Conservation (phyloP, 1,139 yeast species). For the Taphrina wiesneri region DNA sequence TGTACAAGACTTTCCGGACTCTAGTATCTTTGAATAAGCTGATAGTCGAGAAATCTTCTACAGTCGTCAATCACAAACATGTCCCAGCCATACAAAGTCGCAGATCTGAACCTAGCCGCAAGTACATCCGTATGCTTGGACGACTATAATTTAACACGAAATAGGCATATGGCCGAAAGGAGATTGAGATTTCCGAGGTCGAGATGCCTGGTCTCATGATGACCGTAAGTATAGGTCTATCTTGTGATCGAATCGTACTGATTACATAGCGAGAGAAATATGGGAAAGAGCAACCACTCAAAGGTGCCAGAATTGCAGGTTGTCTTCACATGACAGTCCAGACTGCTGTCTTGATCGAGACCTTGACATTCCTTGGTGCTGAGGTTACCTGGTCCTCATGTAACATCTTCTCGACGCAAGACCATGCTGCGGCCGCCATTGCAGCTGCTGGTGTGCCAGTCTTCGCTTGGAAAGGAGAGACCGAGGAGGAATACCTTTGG, state of each 20-base stretch:
- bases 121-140: neutral
- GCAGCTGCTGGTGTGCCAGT: conserved; percentile 99
- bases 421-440: conserved; percentile 81
- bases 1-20: neutral
- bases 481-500: conserved; percentile 99
- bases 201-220: conserved; percentile 99
- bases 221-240: conserved; percentile 50
- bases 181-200: conserved; percentile 97
- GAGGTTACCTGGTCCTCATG: conserved; percentile 99
- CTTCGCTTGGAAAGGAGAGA: conserved; percentile 99
- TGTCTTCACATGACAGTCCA: conserved; percentile 96
- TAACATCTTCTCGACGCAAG: conserved; percentile 97
- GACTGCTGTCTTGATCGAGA: conserved; percentile 98
- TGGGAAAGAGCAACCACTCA: conserved; percentile 90
- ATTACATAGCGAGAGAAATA: conserved; percentile 65
- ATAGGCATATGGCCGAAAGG: conserved; percentile 96
- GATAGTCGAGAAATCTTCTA: neutral
- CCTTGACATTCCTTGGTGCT: conserved; percentile 96
- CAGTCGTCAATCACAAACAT: neutral
- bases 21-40: neutral
- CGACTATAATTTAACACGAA: neutral
- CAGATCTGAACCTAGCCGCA: conserved; percentile 90
- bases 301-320: conserved; percentile 99
- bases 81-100: conserved; percentile 68
- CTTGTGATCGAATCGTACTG: neutral